phyloP scores from a whole-genome alignment of 331 rosid genomes.

The Rosa hybrid region DNA sequence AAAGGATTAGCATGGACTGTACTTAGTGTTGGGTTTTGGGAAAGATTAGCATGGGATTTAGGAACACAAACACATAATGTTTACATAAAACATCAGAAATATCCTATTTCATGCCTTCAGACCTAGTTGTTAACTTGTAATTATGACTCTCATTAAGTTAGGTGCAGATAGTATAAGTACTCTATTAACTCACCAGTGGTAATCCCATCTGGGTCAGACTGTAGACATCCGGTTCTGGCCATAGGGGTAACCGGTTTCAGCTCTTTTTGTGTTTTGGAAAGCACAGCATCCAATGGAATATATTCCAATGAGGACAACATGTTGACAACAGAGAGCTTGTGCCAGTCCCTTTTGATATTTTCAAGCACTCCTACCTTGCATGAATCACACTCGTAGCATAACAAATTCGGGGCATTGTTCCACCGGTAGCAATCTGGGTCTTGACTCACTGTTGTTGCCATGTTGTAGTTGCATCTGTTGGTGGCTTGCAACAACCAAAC shows the following conservation, averaged over 20 bases:
- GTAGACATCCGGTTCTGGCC: slow-evolving; percentile 77
- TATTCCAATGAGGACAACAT: slow-evolving; percentile 66
- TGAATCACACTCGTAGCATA: slow-evolving; percentile 91
- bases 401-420: slow-evolving; percentile 65
- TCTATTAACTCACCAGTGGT: slow-evolving; percentile 54
- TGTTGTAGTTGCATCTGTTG: slow-evolving; percentile 68
- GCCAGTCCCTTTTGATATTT: slow-evolving; percentile 78
- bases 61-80: neutral
- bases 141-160: too few species aligned
- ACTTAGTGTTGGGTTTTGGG: too few species aligned
- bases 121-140: too few species aligned
- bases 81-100: neutral
- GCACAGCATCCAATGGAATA: slow-evolving; percentile 93
- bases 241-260: slow-evolving; percentile 65
- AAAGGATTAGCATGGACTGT: neutral
- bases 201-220: slow-evolving; percentile 89
- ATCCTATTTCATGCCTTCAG: too few species aligned
- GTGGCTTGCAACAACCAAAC: slow-evolving; percentile 88
- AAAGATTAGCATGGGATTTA: neutral
- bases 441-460: slow-evolving; percentile 40
- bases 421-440: slow-evolving; percentile 84
- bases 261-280: slow-evolving; percentile 71
- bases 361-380: slow-evolving; percentile 96
- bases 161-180: too few species aligned
- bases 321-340: slow-evolving; percentile 73